A percentile compares a stretch with the other conserved stretches of the same genome.
phyloP scores from a whole-genome alignment of 2,329 filamentous ascomycete genomes.

The Calonectria hongkongensis region DNA sequence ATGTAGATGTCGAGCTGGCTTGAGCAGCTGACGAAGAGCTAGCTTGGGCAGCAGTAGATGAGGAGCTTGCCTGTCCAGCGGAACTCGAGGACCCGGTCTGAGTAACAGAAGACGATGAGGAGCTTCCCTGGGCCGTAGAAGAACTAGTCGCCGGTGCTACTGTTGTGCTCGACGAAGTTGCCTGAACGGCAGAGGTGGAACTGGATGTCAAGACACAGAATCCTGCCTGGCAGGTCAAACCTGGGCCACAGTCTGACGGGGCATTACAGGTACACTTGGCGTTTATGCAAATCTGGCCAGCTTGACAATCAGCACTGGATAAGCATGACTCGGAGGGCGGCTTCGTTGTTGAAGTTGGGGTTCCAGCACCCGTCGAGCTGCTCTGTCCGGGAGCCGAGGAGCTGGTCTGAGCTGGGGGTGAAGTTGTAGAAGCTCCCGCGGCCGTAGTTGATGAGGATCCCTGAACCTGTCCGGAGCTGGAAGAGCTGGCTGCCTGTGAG shows the following conservation, averaged over 20 bases:
- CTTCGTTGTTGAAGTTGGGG: neutral
- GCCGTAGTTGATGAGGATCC: neutral
- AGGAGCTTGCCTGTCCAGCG: neutral
- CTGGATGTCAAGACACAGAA: neutral
- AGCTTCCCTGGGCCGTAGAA: neutral
- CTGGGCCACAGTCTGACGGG: neutral
- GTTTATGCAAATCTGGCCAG: neutral
- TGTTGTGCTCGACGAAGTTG: neutral
- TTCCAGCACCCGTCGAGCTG: neutral
- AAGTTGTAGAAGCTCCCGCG: neutral
- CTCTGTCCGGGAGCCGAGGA: neutral
- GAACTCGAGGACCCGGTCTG: neutral
- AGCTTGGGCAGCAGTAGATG: neutral
- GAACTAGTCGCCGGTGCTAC: neutral
- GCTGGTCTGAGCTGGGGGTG: neutral
- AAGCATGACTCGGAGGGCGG: neutral
- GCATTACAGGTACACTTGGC: neutral
- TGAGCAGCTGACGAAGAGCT: neutral
- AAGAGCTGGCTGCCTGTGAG: neutral
- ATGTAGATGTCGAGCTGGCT: conserved; percentile 1
- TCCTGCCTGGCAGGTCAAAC: neutral
- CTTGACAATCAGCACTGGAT: neutral
- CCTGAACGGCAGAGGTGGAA: neutral
- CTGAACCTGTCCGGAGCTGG: neutral
- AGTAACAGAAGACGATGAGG: neutral